Conservation (phyloP, 176 grass and related monocot species). For the Eleusine coracana region DNA sequence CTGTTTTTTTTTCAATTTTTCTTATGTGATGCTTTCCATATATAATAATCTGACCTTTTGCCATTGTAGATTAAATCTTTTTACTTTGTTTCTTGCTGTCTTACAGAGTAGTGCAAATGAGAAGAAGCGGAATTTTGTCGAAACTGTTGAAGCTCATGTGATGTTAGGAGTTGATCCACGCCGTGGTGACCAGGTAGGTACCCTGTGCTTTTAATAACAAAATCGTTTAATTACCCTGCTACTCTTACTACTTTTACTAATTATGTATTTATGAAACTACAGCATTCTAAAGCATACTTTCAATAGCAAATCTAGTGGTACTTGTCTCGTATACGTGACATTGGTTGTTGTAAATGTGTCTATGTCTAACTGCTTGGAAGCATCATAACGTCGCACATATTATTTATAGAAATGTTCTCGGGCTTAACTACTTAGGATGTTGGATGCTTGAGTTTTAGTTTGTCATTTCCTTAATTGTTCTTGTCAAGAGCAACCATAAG, state of each 20-base stretch:
- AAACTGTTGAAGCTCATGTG: constrained; percentile 97
- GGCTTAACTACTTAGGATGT: background rate
- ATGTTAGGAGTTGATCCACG: constrained; percentile 96
- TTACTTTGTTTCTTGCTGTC: constrained; percentile 39
- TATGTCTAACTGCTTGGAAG: background rate
- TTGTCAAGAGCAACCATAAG: background rate
- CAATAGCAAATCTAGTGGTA: background rate
- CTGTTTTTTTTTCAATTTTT: background rate
- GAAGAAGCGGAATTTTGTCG: constrained; percentile 68
- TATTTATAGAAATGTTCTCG: constrained; percentile 5
- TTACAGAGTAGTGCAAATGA: constrained; percentile 72
- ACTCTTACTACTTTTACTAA: background rate
- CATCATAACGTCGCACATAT: background rate
- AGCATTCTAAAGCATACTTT: background rate
- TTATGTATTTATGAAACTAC: constrained; percentile 1
- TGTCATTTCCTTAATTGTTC: background rate
- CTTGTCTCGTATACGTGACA: background rate
- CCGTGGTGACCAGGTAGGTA: constrained; percentile 95
- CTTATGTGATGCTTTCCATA: background rate
- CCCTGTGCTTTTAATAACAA: background rate
- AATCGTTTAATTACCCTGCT: background rate
- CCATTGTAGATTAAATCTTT: background rate
- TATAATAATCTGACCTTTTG: background rate
- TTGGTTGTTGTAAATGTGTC: background rate
- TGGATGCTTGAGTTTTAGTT: background rate